Percentiles rank a stretch among this genome's conserved stretches.
These are phyloP conservation scores for Aspergillus viridinutans DNA, from an alignment of 2,329 filamentous ascomycete genomes.

Conservation along the genomic window DNA sequence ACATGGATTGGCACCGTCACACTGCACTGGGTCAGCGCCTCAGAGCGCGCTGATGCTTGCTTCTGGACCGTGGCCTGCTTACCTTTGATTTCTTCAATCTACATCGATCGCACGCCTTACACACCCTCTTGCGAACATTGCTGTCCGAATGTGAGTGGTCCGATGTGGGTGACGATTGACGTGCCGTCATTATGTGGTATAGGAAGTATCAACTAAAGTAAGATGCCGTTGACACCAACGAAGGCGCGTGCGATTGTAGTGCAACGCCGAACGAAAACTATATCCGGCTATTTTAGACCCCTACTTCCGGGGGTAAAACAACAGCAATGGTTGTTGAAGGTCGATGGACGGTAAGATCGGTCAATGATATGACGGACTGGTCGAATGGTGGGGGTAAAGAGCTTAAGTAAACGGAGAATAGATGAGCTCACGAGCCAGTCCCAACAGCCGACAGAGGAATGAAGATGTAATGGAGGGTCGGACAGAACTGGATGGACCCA, in stretches of 20 bases:
- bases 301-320: background rate
- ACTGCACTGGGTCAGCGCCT: constrained; percentile 37
- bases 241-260: constrained; percentile 12
- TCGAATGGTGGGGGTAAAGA: background rate
- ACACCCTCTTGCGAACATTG: constrained; percentile 57
- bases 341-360: constrained; percentile 8
- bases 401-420: background rate
- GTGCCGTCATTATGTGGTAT: constrained; percentile 33
- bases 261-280: constrained; percentile 5
- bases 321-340: constrained; percentile 5
- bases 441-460: background rate
- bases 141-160: constrained; percentile 42
- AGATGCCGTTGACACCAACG: background rate
- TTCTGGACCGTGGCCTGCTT: constrained; percentile 12
- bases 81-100: constrained; percentile 64
- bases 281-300: background rate
- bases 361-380: constrained; percentile 14
- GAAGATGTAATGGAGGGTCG: constrained; percentile 7
- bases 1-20: constrained; percentile 60
- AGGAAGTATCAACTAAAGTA: background rate
- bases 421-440: constrained; percentile 1
- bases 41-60: constrained; percentile 11
- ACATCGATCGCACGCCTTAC: constrained; percentile 64
- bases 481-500: constrained; percentile 2
- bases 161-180: constrained; percentile 38